These are phyloP conservation scores for Kodamaea hsintzibuensis DNA, from an alignment of 805 yeast species.

Conservation along the genomic window DNA sequence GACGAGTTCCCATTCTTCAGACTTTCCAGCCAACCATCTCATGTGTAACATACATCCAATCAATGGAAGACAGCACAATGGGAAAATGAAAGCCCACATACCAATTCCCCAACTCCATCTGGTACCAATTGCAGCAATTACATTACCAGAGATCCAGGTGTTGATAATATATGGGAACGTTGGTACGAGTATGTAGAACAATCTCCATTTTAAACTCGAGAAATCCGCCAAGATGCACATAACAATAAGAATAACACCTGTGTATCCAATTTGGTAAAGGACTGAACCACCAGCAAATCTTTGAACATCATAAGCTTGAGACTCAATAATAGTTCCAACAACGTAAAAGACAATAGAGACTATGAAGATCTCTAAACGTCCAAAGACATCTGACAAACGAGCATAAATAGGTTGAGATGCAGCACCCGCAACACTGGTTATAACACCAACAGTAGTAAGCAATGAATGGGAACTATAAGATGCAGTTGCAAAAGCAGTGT, in stretches of 20 bases:
- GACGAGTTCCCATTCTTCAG: constrained; percentile 18
- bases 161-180: constrained; percentile 20
- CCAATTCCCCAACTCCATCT: constrained; percentile 22
- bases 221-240: constrained; percentile 20
- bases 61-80: constrained; percentile 20
- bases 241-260: constrained; percentile 18
- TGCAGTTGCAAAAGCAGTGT: constrained; percentile 25
- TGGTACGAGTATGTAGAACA: constrained; percentile 17
- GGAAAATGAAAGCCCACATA: constrained; percentile 25
- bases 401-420: constrained; percentile 33
- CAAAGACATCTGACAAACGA: constrained; percentile 28
- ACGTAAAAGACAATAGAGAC: constrained; percentile 24
- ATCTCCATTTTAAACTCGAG: constrained; percentile 19
- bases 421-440: constrained; percentile 29
- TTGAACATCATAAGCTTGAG: constrained; percentile 28
- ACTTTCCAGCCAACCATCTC: constrained; percentile 18
- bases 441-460: constrained; percentile 27
- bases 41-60: constrained; percentile 17
- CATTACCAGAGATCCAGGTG: constrained; percentile 24
- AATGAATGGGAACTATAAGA: constrained; percentile 25
- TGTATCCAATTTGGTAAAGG: constrained; percentile 20
- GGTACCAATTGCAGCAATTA: constrained; percentile 13
- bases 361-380: constrained; percentile 28
- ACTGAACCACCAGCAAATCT: constrained; percentile 33
- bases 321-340: constrained; percentile 31